Conservation (phyloP, 2,329 filamentous ascomycete genomes). For the Exophiala sideris region DNA sequence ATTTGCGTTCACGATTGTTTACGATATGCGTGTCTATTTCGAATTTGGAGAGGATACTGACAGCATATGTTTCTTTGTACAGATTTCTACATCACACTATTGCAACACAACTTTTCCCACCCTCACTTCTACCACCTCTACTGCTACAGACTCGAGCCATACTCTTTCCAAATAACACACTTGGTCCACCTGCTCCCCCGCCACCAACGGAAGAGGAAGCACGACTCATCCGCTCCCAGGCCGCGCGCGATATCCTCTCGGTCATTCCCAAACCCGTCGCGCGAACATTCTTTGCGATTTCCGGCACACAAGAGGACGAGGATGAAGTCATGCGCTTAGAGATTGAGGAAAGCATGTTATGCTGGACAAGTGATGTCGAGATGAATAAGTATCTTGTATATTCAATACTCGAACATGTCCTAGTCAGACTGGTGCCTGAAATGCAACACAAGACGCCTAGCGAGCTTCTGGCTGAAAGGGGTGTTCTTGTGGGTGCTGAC, state of each 20-base stretch:
- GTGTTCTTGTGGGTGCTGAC: slow-evolving; percentile 36
- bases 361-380: slow-evolving; percentile 75
- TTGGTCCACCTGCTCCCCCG: slow-evolving; percentile 30
- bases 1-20: too few relatives aligned
- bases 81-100: slow-evolving; percentile 47
- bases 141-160: slow-evolving; percentile 63
- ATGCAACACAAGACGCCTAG: slow-evolving; percentile 67
- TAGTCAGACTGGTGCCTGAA: slow-evolving; percentile 83
- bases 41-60: background rate
- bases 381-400: slow-evolving; percentile 93
- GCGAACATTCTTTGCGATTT: slow-evolving; percentile 39
- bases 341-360: slow-evolving; percentile 63
- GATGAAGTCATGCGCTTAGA: slow-evolving; percentile 54
- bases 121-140: slow-evolving; percentile 62
- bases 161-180: slow-evolving; percentile 68
- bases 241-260: slow-evolving; percentile 41
- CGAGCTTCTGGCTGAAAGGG: slow-evolving; percentile 71
- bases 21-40: background rate
- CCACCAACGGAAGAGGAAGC: slow-evolving; percentile 25
- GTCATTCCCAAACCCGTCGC: slow-evolving; percentile 45
- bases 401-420: slow-evolving; percentile 71
- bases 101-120: slow-evolving; percentile 62
- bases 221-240: slow-evolving; percentile 40
- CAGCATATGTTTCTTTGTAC: slow-evolving; percentile 15
- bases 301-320: slow-evolving; percentile 47